phyloP scores from a whole-genome alignment of 176 grass and related monocot genomes.

The Zoysia japonica region DNA sequence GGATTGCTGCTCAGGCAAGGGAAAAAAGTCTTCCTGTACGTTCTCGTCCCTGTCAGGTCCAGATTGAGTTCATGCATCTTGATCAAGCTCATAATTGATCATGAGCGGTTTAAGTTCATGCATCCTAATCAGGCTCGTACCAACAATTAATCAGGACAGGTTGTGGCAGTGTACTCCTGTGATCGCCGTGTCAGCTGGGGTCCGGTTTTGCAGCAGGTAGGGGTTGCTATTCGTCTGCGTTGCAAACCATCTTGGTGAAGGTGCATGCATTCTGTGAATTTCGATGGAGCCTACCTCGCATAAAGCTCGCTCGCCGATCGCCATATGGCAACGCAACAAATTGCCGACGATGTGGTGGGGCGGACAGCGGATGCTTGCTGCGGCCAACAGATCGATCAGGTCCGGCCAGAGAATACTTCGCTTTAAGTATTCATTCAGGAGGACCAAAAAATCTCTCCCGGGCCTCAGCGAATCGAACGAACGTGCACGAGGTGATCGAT shows the following conservation, averaged over 20 bases:
- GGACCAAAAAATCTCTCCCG: background rate
- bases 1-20: background rate
- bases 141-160: background rate
- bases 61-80: conserved; percentile 43
- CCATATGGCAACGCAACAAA: background rate
- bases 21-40: background rate
- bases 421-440: background rate
- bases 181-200: conserved; percentile 24
- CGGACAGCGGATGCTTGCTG: background rate
- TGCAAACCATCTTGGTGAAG: background rate
- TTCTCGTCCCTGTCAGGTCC: background rate
- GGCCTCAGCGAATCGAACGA: background rate
- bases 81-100: background rate
- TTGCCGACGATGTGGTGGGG: background rate
- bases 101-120: background rate
- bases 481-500: background rate
- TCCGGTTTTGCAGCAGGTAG: background rate
- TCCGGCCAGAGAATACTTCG: conserved; percentile 9
- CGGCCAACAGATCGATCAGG: background rate
- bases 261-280: conserved; percentile 3
- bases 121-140: background rate
- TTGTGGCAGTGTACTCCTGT: background rate
- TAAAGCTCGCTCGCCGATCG: background rate
- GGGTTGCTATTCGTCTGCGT: too few relatives aligned
- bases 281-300: background rate